A percentile compares a stretch with the other conserved stretches of the same genome.
Conservation (phyloP, 805 yeast genomes). For the Metschnikowia continentalis region DNA sequence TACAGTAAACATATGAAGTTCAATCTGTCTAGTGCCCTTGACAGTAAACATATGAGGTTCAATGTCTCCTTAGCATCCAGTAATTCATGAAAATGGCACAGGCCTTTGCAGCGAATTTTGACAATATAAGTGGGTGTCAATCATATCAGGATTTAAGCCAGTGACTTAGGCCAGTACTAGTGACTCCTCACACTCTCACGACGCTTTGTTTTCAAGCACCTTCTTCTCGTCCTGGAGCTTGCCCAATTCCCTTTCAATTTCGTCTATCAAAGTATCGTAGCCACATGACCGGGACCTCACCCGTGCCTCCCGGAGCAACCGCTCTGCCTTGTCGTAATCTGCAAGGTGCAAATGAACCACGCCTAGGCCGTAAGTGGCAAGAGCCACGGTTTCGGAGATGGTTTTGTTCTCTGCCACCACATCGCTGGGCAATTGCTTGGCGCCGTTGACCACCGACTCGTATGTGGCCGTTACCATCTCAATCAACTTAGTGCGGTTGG, state of each 20-base stretch:
- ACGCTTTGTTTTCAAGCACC: slow-evolving; percentile 6
- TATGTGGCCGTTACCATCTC: slow-evolving; percentile 30
- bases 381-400: slow-evolving; percentile 65
- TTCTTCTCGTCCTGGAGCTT: slow-evolving; percentile 44
- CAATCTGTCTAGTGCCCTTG: too few relatives aligned
- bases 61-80: too few relatives aligned
- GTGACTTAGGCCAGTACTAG: too few relatives aligned
- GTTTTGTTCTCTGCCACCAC: slow-evolving; percentile 17
- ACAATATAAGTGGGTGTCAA: too few relatives aligned
- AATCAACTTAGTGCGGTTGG: slow-evolving; percentile 23
- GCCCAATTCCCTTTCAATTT: slow-evolving; percentile 62
- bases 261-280: slow-evolving; percentile 55
- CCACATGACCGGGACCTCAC: slow-evolving; percentile 65
- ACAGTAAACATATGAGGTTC: too few relatives aligned
- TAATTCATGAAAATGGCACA: too few relatives aligned
- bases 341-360: slow-evolving; percentile 65
- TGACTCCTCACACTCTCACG: too few relatives aligned
- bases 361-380: slow-evolving; percentile 83
- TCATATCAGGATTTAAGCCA: too few relatives aligned
- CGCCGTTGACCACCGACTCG: slow-evolving; percentile 31
- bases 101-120: too few relatives aligned
- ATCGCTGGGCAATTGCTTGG: slow-evolving; percentile 30
- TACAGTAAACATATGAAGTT: too few relatives aligned
- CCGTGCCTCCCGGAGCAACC: slow-evolving; percentile 63
- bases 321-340: slow-evolving; percentile 53